Base-by-base conservation (phyloP, 2,329 filamentous ascomycete species). In the Colletotrichum sp. region DNA sequence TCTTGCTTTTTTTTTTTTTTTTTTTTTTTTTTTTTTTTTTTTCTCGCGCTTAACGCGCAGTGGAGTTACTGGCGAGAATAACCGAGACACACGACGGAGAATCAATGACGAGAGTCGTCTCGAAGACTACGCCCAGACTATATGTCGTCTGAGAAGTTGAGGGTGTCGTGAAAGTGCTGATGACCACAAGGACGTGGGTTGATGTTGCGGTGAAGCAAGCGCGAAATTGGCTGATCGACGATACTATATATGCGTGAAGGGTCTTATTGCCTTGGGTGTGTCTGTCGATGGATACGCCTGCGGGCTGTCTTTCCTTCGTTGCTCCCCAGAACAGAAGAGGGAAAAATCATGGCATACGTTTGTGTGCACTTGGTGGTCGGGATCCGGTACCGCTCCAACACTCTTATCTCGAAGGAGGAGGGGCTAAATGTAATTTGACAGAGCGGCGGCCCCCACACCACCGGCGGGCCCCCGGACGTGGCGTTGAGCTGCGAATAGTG, bases 191-290 rank as follows among this genome's bases (percentile, higher is more conserved):
- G 6, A 8, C 18, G 34, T 34, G 9, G 64, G 24, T 69, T 48
- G 64, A 64, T 69, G 48, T 73, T 75, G 64, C 70, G 73, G 70
- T 73, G 64, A 73, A 71, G 58, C 63, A 43, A 57, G 43, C 26
- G 43, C 55, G 43, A 30, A 58, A 43, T n/a, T 63, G 55, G 43
- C n/a, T 63, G 63, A 57, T 68, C 28, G 58, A 61, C 30, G 52
- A 71, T 60, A 36, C 34, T 36, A 76, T 73, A 61, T 66, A 76
- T 76, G 70, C 69, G 73, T 63, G 67, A 71, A 76, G 66, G 70
- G 63, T 74, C 67, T 58, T 21, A 12, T 48, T 66, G 55, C 26
- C 12, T 58, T 55, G 43, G 28, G 70, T 61, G 60, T 75, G 75
- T 72, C 75, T 77, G 72, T 64, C 72, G 75, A 75, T 71, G 64